A percentile compares a stretch with the other conserved stretches of the same genome.
These are phyloP conservation scores for Tephrocybe sp. DNA, from an alignment of 768 basidiomycete genomes.

Conservation along the genomic window DNA sequence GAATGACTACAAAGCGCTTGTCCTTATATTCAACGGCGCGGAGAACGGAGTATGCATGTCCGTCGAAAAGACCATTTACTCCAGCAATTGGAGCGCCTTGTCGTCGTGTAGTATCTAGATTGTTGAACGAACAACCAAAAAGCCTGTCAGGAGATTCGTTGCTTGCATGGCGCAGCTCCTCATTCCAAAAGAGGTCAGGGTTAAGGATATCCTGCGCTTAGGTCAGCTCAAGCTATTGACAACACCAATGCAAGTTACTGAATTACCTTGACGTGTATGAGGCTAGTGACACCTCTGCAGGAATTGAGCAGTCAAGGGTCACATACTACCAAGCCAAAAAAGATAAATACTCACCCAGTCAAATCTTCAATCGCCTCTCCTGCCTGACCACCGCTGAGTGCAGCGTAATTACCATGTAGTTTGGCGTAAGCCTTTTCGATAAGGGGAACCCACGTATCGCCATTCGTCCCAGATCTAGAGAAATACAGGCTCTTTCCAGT, in stretches of 20 bases:
- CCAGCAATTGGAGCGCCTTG: neutral
- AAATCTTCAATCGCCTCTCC: constrained; percentile 57
- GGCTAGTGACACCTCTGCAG: constrained; percentile 25
- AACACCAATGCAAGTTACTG: neutral
- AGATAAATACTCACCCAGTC: constrained; percentile 42
- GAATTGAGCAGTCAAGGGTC: no score
- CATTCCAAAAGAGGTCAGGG: constrained; percentile 46
- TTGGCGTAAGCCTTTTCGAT: constrained; percentile 63
- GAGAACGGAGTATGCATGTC: constrained; percentile 53
- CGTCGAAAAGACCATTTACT: constrained; percentile 38
- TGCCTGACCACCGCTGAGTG: constrained; percentile 39
- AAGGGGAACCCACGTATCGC: constrained; percentile 58
- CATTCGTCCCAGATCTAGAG: constrained; percentile 43
- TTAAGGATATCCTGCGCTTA: constrained; percentile 47
- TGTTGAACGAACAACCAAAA: constrained; percentile 46
- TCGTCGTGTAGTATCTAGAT: neutral
- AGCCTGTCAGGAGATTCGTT: constrained; percentile 48
- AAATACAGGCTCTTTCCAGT: constrained; percentile 50
- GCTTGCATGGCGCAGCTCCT: constrained; percentile 46
- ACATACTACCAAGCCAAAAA: neutral
- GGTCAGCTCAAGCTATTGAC: neutral
- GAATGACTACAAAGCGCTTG: constrained; percentile 50
- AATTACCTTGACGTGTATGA: constrained; percentile 23
- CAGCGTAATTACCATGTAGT: constrained; percentile 50
- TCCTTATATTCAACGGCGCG: constrained; percentile 44